These are phyloP conservation scores for Keithomyces neogunnii DNA, from an alignment of 2,329 filamentous ascomycete species.

Conservation along the genomic window DNA sequence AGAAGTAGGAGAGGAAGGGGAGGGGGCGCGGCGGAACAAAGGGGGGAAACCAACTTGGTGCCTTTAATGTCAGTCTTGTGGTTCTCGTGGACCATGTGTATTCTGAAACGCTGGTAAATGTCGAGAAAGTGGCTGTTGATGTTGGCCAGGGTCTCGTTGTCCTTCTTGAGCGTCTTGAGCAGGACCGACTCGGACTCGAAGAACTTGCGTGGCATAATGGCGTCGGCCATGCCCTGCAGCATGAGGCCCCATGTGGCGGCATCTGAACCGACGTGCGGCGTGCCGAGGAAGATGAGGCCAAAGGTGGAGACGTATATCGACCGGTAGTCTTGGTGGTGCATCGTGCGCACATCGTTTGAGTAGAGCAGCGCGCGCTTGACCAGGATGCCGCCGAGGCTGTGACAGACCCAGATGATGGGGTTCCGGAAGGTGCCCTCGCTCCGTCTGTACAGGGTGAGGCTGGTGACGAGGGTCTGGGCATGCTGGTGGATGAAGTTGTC, in stretches of 20 bases:
- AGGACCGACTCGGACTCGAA: slow-evolving; percentile 61
- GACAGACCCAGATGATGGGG: slow-evolving; percentile 69
- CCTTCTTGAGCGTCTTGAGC: slow-evolving; percentile 60
- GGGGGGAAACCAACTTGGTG: slow-evolving; percentile 33
- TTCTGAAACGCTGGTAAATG: slow-evolving; percentile 60
- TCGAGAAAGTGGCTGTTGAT: slow-evolving; percentile 68
- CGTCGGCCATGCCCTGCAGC: slow-evolving; percentile 59
- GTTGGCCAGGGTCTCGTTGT: slow-evolving; percentile 65
- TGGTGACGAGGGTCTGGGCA: slow-evolving; percentile 58
- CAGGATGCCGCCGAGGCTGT: slow-evolving; percentile 65
- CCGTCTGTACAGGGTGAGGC: slow-evolving; percentile 54
- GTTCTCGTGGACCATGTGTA: slow-evolving; percentile 71
- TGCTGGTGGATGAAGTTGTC: slow-evolving; percentile 63
- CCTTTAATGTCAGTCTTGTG: slow-evolving; percentile 62
- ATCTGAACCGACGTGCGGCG: slow-evolving; percentile 64
- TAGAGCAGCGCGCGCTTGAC: slow-evolving; percentile 63
- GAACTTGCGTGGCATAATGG: slow-evolving; percentile 55
- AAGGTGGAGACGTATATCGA: slow-evolving; percentile 69
- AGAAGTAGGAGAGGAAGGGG: too few relatives aligned
- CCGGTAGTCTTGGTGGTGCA: slow-evolving; percentile 54
- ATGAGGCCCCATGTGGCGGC: slow-evolving; percentile 59
- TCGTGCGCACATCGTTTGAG: slow-evolving; percentile 51
- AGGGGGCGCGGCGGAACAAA: too few relatives aligned
- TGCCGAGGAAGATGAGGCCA: slow-evolving; percentile 68
- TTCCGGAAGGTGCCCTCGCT: slow-evolving; percentile 46